Evolutionary conservation across 2,329 filamentous ascomycete genomes (phyloP).

Genomic region (Colletotrichum australisinense): DNA sequence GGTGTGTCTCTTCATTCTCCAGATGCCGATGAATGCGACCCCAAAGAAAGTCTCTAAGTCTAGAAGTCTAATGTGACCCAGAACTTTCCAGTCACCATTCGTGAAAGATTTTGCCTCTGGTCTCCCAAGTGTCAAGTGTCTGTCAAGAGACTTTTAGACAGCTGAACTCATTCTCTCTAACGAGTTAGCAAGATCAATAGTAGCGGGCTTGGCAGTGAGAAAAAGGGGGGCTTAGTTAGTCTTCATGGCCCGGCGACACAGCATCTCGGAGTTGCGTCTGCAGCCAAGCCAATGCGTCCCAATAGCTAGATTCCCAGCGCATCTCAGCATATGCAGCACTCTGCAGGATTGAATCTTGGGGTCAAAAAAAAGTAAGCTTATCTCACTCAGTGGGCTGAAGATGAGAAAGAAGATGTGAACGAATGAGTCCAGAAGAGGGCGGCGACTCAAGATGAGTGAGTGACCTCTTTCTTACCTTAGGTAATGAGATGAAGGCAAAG

Average conservation of each 20-base stretch:
- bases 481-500: not conserved
- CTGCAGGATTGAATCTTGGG: not conserved
- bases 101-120: not conserved
- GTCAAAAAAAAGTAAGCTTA: conserved; percentile 1
- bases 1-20: not conserved
- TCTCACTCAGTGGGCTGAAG: not conserved
- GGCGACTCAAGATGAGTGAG: not conserved
- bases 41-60: not conserved
- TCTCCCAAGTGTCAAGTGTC: not conserved
- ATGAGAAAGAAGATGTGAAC: not conserved
- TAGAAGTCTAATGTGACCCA: not conserved
- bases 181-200: not conserved
- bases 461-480: not conserved
- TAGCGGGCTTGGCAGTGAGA: not conserved
- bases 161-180: not conserved
- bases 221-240: not conserved
- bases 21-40: not conserved
- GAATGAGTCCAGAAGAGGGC: not conserved
- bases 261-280: not conserved
- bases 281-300: not conserved
- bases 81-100: not conserved
- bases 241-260: not conserved
- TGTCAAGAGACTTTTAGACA: not conserved
- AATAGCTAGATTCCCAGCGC: not conserved
- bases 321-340: not conserved